These are phyloP conservation scores for Paratrypanosoma confusum DNA, from an alignment of 208 protist genomes.

Conservation along the genomic window DNA sequence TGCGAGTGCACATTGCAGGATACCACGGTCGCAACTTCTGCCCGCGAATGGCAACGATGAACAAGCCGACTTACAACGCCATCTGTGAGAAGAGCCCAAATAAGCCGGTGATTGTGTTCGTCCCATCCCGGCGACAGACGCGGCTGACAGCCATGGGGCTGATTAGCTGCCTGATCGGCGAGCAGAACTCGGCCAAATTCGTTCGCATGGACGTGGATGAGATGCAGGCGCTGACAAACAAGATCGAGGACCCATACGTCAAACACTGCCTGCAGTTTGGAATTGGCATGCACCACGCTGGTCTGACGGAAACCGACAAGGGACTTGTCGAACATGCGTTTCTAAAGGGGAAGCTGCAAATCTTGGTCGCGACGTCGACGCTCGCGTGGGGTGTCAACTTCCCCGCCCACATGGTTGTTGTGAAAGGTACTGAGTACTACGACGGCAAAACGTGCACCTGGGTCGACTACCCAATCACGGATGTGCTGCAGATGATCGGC, in stretches of 20 bases:
- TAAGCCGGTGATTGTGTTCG: conserved; percentile 99
- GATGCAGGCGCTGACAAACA: conserved; percentile 52
- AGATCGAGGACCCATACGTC: conserved; percentile 81
- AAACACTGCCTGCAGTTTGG: conserved; percentile 97
- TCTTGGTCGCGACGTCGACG: conserved; percentile 98
- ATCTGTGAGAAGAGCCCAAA: conserved; percentile 90
- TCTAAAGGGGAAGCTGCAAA: conserved; percentile 87
- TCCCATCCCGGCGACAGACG: conserved; percentile 97
- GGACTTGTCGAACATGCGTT: conserved; percentile 93
- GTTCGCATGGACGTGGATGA: conserved; percentile 85
- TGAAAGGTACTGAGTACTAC: conserved; percentile 99
- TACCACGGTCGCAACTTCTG: conserved; percentile 97
- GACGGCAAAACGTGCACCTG: conserved; percentile 96
- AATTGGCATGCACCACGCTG: conserved; percentile 99
- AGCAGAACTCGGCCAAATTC: conserved; percentile 92
- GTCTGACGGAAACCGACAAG: conserved; percentile 80
- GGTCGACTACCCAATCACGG: conserved; percentile 98
- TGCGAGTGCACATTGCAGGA: conserved; percentile 94
- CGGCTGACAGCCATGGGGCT: conserved; percentile 98
- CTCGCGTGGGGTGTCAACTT: conserved; percentile 99
- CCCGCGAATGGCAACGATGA: conserved; percentile 99
- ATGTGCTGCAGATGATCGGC: conserved; percentile 99
- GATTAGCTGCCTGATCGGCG: conserved; percentile 89
- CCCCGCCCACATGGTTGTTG: conserved; percentile 99
- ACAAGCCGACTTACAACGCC: conserved; percentile 98